A percentile compares a stretch with the other conserved stretches of the same genome.
Conservation (phyloP, 2,329 filamentous ascomycete species). For the Biscogniauxia mediterranea region DNA sequence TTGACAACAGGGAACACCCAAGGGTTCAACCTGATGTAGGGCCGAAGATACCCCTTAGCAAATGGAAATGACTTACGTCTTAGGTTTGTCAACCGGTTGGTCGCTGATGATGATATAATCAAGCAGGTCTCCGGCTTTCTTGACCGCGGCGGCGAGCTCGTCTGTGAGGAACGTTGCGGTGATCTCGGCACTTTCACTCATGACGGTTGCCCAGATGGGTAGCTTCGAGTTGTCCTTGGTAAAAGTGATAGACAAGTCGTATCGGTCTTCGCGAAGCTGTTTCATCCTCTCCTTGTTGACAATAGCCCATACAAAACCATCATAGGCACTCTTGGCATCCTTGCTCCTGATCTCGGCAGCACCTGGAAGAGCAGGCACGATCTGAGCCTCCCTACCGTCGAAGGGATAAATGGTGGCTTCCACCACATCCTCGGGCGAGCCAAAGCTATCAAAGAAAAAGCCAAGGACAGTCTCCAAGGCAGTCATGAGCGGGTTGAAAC, state of each 20-base stretch:
- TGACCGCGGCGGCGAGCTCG: conserved; percentile 80
- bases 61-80: conserved; percentile 58
- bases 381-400: conserved; percentile 82
- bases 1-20: background rate
- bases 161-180: conserved; percentile 82
- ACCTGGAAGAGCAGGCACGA: conserved; percentile 65
- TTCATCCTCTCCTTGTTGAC: conserved; percentile 97
- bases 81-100: conserved; percentile 83
- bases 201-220: conserved; percentile 84
- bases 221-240: conserved; percentile 93
- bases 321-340: conserved; percentile 68
- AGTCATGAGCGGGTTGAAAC: conserved; percentile 73
- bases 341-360: conserved; percentile 54
- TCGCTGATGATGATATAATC: conserved; percentile 89
- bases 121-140: conserved; percentile 73
- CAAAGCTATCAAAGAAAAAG: conserved; percentile 78
- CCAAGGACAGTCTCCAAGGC: conserved; percentile 64
- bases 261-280: conserved; percentile 83
- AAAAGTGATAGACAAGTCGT: conserved; percentile 87
- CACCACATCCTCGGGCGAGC: conserved; percentile 66
- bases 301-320: conserved; percentile 91
- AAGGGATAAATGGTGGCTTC: conserved; percentile 84
- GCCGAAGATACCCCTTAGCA: background rate
- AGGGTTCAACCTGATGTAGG: background rate
- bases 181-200: conserved; percentile 96